These are phyloP conservation scores for Evansstolkia leycettana DNA, from an alignment of 495 filamentous ascomycete species.

Conservation along the genomic window DNA sequence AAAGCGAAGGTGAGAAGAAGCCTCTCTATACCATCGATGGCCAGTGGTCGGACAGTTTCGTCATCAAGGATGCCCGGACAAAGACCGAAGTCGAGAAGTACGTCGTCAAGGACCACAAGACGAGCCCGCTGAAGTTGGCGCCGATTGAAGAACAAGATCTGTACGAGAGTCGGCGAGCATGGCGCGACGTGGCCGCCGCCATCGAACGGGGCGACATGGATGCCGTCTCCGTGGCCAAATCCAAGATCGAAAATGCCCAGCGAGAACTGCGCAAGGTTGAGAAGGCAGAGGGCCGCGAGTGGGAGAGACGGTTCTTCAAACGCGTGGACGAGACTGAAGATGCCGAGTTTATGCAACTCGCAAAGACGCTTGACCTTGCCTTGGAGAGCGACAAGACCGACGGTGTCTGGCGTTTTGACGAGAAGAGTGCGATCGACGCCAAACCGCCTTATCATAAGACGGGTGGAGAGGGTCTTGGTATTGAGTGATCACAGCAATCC, in stretches of 20 bases:
- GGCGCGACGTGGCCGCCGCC: constrained; percentile 69
- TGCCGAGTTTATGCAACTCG: constrained; percentile 44
- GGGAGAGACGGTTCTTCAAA: constrained; percentile 78
- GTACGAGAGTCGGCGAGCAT: constrained; percentile 79
- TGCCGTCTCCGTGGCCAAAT: constrained; percentile 61
- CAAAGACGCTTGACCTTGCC: constrained; percentile 38
- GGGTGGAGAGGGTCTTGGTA: constrained; percentile 28
- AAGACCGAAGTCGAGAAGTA: constrained; percentile 63
- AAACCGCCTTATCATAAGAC: constrained; percentile 30
- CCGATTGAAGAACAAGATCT: constrained; percentile 73
- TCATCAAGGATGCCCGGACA: constrained; percentile 56
- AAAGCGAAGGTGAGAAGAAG: constrained; percentile 62
- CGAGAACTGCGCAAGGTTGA: constrained; percentile 74
- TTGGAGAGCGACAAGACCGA: constrained; percentile 70
- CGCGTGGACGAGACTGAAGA: constrained; percentile 39
- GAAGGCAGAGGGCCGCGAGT: constrained; percentile 62
- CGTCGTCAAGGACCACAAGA: constrained; percentile 47
- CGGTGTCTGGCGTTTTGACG: constrained; percentile 80
- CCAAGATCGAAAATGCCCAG: constrained; percentile 83
- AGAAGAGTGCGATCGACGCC: constrained; percentile 42
- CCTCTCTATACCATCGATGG: constrained; percentile 77
- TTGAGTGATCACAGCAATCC: no score
- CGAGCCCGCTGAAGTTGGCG: constrained; percentile 57
- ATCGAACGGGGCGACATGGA: constrained; percentile 80
- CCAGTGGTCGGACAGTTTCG: constrained; percentile 82